Base-by-base conservation (phyloP, 2,329 filamentous ascomycete species). In the Amesomyces nigricolor region DNA sequence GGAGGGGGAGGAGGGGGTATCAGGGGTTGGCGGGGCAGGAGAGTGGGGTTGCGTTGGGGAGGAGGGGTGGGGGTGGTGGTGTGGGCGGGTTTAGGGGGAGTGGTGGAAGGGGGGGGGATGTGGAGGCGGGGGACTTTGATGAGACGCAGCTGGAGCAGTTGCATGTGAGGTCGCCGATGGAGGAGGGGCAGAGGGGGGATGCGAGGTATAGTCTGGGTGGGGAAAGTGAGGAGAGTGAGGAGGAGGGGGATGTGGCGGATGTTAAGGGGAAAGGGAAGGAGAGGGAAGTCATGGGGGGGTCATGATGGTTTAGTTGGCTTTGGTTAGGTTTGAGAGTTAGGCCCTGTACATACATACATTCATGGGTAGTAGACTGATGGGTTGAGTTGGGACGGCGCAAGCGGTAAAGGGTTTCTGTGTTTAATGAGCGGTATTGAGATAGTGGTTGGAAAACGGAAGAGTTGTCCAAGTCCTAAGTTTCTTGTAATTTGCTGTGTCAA, bases 71-170 rank as follows among this genome's bases (percentile, higher is more conserved):
- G 71, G 13, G 30, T 38, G 32, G 17, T 26, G 14, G 16, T n/a
- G 11, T 16, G 73, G 2, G 67, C 51, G 67, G 68, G 59, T 78
- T 80, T 64, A 73, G 77, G 19, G 71, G 71, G 48, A 77, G 78
- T 63, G 38, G 9, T 6, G 42, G 51, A n/a, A 63, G 64, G 29
- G 71, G 68, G 35, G 71, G 77, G 11, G 82, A 86, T 64, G 70
- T 87, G 4, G 83, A 87, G 66, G 78, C 82, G 0, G 80, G 76
- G 2, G 82, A 85, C 62, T 86, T 86, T 63, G 82, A 86, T 61
- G 84, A 86, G 72, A 81, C 76, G 60, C 81, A 85, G 67, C 69
- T 87, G 43, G 82, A 86, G 57, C 81, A 85, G 58, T 68, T 87
- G 39, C 79, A 82, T 60, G 70, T 77, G 32, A 67, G 72, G 38